These are phyloP conservation scores for Fusarium kyushuense DNA, from an alignment of 2,329 filamentous ascomycete species.

Conservation along the genomic window DNA sequence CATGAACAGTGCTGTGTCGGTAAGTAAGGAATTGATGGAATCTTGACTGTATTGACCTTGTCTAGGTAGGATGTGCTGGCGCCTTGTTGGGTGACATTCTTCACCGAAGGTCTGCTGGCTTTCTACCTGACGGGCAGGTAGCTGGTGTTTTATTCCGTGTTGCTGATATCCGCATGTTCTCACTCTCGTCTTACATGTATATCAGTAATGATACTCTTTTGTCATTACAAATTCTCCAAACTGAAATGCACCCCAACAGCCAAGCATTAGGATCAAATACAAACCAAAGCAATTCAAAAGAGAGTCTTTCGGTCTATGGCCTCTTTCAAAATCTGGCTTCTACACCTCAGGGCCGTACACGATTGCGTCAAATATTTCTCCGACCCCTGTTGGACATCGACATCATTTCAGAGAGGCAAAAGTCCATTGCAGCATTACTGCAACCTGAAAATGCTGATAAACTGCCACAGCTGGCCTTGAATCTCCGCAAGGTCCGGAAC, in stretches of 20 bases:
- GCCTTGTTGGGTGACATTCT: conserved; percentile 85
- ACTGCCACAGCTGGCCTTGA: conserved; percentile 67
- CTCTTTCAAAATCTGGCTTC: conserved; percentile 80
- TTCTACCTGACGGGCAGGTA: conserved; percentile 69
- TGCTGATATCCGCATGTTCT: conserved; percentile 78
- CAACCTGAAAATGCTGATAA: conserved; percentile 73
- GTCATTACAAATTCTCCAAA: conserved; percentile 86
- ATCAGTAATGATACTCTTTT: conserved; percentile 83
- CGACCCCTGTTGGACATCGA: conserved; percentile 77
- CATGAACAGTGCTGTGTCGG: conserved; percentile 78
- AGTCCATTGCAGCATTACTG: conserved; percentile 75
- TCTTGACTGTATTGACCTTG: conserved; percentile 18
- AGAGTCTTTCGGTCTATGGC: conserved; percentile 85
- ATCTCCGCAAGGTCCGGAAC: conserved; percentile 79
- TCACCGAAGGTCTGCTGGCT: conserved; percentile 68
- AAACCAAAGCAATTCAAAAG: conserved; percentile 72
- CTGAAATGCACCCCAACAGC: conserved; percentile 84
- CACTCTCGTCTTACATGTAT: conserved; percentile 75
- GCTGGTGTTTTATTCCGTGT: conserved; percentile 67
- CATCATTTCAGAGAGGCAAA: conserved; percentile 78
- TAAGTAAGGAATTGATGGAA: conserved; percentile 48
- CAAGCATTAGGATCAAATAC: conserved; percentile 72
- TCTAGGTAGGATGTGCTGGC: conserved; percentile 82
- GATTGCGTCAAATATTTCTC: conserved; percentile 83
- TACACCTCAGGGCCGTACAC: conserved; percentile 81